Evolutionary conservation across 768 basidiomycete genomes (phyloP).

Genomic region (Piloderma croceum): DNA sequence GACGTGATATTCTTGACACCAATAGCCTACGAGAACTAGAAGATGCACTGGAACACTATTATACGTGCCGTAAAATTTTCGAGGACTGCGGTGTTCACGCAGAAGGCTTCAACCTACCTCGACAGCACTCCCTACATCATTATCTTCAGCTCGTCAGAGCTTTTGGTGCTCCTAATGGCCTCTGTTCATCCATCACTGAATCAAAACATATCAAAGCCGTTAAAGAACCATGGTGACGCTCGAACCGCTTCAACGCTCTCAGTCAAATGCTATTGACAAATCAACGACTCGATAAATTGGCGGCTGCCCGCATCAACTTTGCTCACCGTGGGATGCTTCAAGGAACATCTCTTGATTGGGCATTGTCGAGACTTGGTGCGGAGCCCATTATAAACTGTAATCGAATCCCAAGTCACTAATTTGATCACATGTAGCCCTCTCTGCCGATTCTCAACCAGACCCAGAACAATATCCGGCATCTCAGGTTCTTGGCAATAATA

Average conservation of each 20-base stretch:
- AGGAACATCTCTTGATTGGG: constrained; percentile 4
- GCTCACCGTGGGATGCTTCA: constrained; percentile 6
- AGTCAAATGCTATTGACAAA: constrained; percentile 20
- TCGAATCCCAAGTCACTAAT: too few species aligned
- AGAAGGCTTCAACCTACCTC: constrained; percentile 10
- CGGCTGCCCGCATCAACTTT: constrained; percentile 9
- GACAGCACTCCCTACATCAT: constrained; percentile 16
- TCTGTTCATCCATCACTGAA: constrained; percentile 18
- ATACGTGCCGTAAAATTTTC: neutral
- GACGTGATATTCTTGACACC: neutral
- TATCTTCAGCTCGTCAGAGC: constrained; percentile 11
- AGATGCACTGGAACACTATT: neutral
- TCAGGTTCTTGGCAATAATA: too few species aligned
- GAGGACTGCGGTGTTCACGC: neutral
- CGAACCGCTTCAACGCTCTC: constrained; percentile 11
- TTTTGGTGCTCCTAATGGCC: constrained; percentile 20
- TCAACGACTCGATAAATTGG: constrained; percentile 24
- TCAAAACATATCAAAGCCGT: constrained; percentile 16
- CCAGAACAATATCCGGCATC: too few species aligned
- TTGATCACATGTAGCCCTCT: too few species aligned
- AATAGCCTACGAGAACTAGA: neutral
- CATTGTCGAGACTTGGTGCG: too few species aligned
- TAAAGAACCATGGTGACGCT: constrained; percentile 13
- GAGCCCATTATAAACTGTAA: too few species aligned
- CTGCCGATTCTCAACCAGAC: too few species aligned